phyloP scores from a whole-genome alignment of 2,329 filamentous ascomycete genomes.

The Sphaerulina vaccinii region DNA sequence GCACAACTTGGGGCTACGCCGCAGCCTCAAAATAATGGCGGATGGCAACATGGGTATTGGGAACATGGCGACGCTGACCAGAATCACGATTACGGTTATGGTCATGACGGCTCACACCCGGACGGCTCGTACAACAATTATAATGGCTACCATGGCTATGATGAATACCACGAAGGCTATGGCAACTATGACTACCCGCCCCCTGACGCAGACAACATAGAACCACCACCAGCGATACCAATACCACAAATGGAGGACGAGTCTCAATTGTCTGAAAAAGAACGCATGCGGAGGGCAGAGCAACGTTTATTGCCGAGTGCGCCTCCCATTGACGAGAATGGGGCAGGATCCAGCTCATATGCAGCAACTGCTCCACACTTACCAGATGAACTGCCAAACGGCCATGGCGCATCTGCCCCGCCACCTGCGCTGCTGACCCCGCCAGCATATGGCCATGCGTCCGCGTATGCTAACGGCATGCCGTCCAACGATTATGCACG shows the following conservation, averaged over 20 bases:
- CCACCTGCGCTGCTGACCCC: conserved; percentile 26
- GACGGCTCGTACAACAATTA: conserved; percentile 14
- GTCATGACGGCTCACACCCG: conserved; percentile 9
- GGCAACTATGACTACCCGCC: conserved; percentile 12
- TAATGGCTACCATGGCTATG: conserved; percentile 17
- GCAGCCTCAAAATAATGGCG: not conserved
- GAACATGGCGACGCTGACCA: conserved; percentile 25
- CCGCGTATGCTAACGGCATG: conserved; percentile 10
- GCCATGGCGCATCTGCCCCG: conserved; percentile 10
- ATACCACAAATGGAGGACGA: conserved; percentile 62
- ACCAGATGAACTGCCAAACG: conserved; percentile 24
- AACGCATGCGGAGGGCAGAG: conserved; percentile 74
- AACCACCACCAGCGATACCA: conserved; percentile 29
- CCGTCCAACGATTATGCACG: conserved; percentile 13
- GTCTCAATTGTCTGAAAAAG: conserved; percentile 73
- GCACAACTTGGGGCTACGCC: conserved; percentile 13
- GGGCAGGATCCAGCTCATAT: conserved; percentile 29
- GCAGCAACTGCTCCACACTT: conserved; percentile 38
- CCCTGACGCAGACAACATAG: conserved; percentile 12
- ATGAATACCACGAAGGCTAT: conserved; percentile 16
- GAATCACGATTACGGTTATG: conserved; percentile 31
- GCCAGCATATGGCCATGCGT: conserved; percentile 15
- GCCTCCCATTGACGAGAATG: conserved; percentile 52
- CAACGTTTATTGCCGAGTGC: conserved; percentile 76
- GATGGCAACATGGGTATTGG: conserved; percentile 13